Conservation (phyloP, 192 early-diverging fungal species). For the Lunasporangiospora selenospora region DNA sequence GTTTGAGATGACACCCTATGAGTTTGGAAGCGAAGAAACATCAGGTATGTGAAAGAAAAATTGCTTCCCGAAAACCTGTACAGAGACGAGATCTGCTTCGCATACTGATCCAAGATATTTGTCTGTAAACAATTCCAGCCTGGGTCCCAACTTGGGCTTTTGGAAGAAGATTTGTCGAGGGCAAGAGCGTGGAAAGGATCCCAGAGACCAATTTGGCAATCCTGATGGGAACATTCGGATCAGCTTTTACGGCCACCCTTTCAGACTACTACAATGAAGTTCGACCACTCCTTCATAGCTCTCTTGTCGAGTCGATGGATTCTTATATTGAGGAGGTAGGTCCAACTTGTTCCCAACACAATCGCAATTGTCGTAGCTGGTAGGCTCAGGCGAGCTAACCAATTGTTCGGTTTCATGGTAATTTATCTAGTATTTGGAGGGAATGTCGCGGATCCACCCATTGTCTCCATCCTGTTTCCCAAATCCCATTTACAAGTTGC, state of each 20-base stretch:
- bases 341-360: too few relatives aligned
- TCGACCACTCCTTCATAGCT: slow-evolving; percentile 43
- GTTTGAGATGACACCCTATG: slow-evolving; percentile 86
- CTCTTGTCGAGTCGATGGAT: slow-evolving; percentile 47
- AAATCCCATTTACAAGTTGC: slow-evolving; percentile 69
- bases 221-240: slow-evolving; percentile 63
- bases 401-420: too few relatives aligned
- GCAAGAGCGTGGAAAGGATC: slow-evolving; percentile 60
- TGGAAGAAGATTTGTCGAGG: slow-evolving; percentile 73
- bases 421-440: slow-evolving; percentile 53
- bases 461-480: slow-evolving; percentile 72
- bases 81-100: too few relatives aligned
- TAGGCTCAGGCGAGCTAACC: too few relatives aligned
- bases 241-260: slow-evolving; percentile 61
- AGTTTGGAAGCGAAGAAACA: slow-evolving; percentile 80
- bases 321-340: slow-evolving; percentile 43
- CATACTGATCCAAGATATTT: not conserved
- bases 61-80: too few relatives aligned
- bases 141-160: slow-evolving; percentile 85
- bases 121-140: slow-evolving; percentile 29
- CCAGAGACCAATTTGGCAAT: slow-evolving; percentile 75
- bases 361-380: too few relatives aligned
- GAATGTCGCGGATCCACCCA: slow-evolving; percentile 60
- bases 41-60: slow-evolving; percentile 61
- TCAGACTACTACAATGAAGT: slow-evolving; percentile 58